Conservation (phyloP, 768 basidiomycete species). For the Polyporus arcularius region DNA sequence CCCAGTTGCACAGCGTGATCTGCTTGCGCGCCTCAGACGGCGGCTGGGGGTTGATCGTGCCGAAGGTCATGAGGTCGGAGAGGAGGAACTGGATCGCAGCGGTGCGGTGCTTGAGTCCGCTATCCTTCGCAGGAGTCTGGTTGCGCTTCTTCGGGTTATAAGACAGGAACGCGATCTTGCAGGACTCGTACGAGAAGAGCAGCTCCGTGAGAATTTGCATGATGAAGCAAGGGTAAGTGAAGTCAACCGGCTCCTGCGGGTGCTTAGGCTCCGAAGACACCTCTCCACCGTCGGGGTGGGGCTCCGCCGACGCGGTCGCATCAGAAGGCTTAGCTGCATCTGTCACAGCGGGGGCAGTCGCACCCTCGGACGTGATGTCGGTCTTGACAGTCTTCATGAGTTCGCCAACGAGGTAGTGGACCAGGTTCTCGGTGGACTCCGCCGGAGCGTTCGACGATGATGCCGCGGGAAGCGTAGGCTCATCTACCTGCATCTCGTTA, state of each 20-base stretch:
- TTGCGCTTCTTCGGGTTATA: conserved; percentile 66
- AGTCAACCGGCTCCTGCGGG: conserved; percentile 26
- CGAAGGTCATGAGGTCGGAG: conserved; percentile 78
- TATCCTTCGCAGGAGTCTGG: conserved; percentile 66
- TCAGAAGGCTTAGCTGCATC: conserved; percentile 3
- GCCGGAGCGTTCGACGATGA: conserved; percentile 13
- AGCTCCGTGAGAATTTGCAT: conserved; percentile 94
- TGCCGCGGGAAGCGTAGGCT: not conserved
- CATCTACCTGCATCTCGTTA: conserved; percentile 65
- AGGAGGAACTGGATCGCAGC: conserved; percentile 80
- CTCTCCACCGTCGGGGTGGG: not conserved
- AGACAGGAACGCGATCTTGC: conserved; percentile 86
- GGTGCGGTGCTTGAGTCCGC: conserved; percentile 56
- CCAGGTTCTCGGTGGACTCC: conserved; percentile 56
- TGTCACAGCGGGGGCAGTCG: not conserved
- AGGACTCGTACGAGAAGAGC: conserved; percentile 87
- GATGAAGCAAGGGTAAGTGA: conserved; percentile 73
- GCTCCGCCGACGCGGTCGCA: not conserved
- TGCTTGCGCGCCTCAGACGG: conserved; percentile 55
- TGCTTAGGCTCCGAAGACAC: not conserved
- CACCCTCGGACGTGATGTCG: conserved; percentile 29
- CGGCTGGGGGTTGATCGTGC: conserved; percentile 65
- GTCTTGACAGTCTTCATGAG: conserved; percentile 58
- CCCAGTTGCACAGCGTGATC: conserved; percentile 76
- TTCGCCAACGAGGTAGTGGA: conserved; percentile 75